A percentile compares a stretch with the other conserved stretches of the same genome.
phyloP scores from a whole-genome alignment of 176 grass and related monocot species.

The Secale cereale region DNA sequence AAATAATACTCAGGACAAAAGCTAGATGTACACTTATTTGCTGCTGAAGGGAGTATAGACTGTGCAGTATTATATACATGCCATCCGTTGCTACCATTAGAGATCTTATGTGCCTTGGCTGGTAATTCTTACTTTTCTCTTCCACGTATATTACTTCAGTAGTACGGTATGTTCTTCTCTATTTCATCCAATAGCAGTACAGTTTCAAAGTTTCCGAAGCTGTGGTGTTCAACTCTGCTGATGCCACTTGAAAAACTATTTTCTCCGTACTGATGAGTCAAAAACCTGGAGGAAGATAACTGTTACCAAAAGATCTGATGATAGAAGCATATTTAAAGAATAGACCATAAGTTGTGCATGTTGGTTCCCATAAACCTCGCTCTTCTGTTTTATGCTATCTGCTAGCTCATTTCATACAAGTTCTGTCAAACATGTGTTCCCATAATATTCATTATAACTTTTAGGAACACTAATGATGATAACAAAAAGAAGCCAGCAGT shows the following conservation, averaged over 20 bases:
- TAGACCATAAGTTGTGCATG: background rate
- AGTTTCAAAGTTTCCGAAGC: background rate
- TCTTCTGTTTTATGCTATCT: background rate
- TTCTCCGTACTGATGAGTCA: no score
- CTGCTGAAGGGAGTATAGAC: background rate
- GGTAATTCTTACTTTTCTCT: background rate
- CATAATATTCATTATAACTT: slow-evolving; percentile 29
- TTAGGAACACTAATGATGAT: slow-evolving; percentile 53
- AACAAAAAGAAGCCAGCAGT: slow-evolving; percentile 38
- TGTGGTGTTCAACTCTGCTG: no score
- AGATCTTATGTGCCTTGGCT: background rate
- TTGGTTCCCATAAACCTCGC: background rate
- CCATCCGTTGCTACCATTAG: background rate
- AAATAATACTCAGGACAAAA: no score
- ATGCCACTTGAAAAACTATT: no score
- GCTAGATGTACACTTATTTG: no score
- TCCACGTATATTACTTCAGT: background rate
- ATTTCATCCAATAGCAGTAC: background rate
- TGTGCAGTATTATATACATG: background rate
- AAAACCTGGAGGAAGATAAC: no score
- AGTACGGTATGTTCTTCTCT: background rate
- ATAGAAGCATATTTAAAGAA: background rate
- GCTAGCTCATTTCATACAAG: background rate
- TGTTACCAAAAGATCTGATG: background rate
- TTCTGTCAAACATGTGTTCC: background rate